Percentiles rank a stretch among this genome's conserved stretches.
Evolutionary conservation across 1,284 basidiomycete genomes (phyloP).

Genomic region (Trametes sp.): DNA sequence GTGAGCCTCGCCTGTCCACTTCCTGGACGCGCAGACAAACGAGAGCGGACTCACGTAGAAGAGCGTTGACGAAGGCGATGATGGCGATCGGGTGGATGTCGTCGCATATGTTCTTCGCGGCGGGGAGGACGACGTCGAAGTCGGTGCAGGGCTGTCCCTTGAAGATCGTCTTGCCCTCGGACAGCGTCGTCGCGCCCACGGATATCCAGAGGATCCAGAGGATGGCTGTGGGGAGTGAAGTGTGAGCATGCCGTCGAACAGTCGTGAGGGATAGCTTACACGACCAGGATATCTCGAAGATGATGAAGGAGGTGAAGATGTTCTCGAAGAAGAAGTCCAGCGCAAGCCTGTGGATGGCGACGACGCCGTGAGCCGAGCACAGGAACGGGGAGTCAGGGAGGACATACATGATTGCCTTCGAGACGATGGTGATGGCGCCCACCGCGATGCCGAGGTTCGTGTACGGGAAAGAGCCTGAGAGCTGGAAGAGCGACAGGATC

Average conservation of each 20-base stretch:
- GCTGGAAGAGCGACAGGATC: slow-evolving; percentile 2
- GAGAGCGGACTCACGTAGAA: slow-evolving; percentile 10
- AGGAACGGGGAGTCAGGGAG: not conserved
- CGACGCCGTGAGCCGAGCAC: not conserved
- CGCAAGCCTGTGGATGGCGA: not conserved
- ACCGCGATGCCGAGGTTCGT: slow-evolving; percentile 20
- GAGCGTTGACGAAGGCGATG: slow-evolving; percentile 13
- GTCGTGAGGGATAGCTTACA: slow-evolving; percentile 3
- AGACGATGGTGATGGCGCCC: slow-evolving; percentile 14
- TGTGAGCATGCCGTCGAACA: not conserved
- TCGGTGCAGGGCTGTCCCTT: not conserved
- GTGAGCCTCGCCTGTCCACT: not conserved
- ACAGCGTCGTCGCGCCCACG: slow-evolving; percentile 14
- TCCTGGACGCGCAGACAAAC: not conserved
- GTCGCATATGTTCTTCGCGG: slow-evolving; percentile 16
- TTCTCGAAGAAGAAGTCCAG: slow-evolving; percentile 10
- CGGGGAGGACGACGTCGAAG: not conserved
- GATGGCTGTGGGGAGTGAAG: slow-evolving; percentile 3
- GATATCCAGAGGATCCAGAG: slow-evolving; percentile 24
- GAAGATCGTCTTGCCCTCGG: slow-evolving; percentile 10
- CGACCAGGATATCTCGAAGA: slow-evolving; percentile 18
- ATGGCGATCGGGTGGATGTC: slow-evolving; percentile 17
- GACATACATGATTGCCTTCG: slow-evolving; percentile 18
- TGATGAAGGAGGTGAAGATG: slow-evolving; percentile 10
- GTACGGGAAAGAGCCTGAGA: slow-evolving; percentile 10